These are phyloP conservation scores for Pythium plurisporium DNA, from an alignment of 352 stramenopile species.

Conservation along the genomic window DNA sequence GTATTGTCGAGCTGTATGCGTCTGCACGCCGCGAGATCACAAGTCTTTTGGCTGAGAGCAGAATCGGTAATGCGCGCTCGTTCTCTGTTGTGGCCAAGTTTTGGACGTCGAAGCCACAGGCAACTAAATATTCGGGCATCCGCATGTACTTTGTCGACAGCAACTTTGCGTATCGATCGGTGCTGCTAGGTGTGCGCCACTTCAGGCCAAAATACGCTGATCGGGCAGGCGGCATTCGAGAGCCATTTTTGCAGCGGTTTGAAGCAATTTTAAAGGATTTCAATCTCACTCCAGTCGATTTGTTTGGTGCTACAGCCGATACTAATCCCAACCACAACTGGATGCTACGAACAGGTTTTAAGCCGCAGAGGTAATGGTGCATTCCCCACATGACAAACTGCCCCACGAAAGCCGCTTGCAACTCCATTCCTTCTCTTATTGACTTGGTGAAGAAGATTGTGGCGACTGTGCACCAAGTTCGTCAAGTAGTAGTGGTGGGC, in stretches of 20 bases:
- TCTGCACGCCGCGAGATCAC: background rate
- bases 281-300: conserved; percentile 2
- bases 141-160: conserved; percentile 22
- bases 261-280: conserved; percentile 15
- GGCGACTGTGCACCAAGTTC: conserved; percentile 15
- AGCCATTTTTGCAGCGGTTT: background rate
- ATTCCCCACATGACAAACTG: conserved; percentile 21
- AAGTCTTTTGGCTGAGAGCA: background rate
- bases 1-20: conserved; percentile 6
- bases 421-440: conserved; percentile 15
- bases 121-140: conserved; percentile 17
- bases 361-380: conserved; percentile 21
- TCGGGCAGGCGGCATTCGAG: background rate
- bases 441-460: conserved; percentile 15
- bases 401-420: conserved; percentile 24
- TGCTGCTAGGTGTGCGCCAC: background rate
- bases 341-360: too few relatives aligned
- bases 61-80: background rate
- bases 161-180: conserved; percentile 16
- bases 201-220: background rate
- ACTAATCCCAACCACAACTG: conserved; percentile 13
- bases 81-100: conserved; percentile 20
- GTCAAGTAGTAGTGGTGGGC: conserved; percentile 2
- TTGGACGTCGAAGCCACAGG: conserved; percentile 3
- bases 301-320: conserved; percentile 23